These are phyloP conservation scores for Fusarium pseudograminearum DNA, from an alignment of 2,329 filamentous ascomycete genomes.

Conservation along the genomic window DNA sequence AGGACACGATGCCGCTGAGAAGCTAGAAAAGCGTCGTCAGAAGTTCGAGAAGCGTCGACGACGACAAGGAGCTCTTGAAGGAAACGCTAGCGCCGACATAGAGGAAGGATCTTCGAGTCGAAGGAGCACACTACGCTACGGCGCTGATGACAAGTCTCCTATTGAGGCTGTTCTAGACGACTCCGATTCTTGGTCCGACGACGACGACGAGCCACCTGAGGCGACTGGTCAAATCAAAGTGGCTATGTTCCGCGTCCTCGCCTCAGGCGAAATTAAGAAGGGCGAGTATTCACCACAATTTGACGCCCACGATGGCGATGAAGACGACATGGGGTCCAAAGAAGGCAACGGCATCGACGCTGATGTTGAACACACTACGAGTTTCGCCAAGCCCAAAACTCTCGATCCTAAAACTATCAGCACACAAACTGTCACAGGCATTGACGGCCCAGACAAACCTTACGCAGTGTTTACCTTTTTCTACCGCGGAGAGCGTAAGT, in stretches of 20 bases:
- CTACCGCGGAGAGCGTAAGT: constrained; percentile 93
- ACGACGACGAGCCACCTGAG: constrained; percentile 91
- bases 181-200: constrained; percentile 80
- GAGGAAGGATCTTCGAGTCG: constrained; percentile 59
- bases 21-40: constrained; percentile 87
- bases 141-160: constrained; percentile 78
- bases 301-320: constrained; percentile 94
- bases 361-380: constrained; percentile 95
- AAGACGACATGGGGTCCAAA: constrained; percentile 66
- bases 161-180: constrained; percentile 76
- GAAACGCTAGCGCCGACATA: constrained; percentile 50
- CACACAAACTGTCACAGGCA: constrained; percentile 98
- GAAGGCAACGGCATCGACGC: constrained; percentile 74
- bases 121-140: constrained; percentile 79
- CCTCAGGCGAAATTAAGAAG: constrained; percentile 96
- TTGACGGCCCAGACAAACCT: constrained; percentile 94
- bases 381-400: constrained; percentile 96
- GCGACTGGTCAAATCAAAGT: constrained; percentile 98
- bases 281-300: constrained; percentile 99
- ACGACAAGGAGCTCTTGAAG: constrained; percentile 67
- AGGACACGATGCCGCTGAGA: constrained; percentile 89
- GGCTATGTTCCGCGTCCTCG: constrained; percentile 92
- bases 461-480: constrained; percentile 98
- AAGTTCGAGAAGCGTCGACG: constrained; percentile 79
- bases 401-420: constrained; percentile 97